Percentiles rank a stretch among this genome's conserved stretches.
Evolutionary conservation across 192 early-diverging fungal species (phyloP).

Genomic region (Gorgonomyces haynaldii): DNA sequence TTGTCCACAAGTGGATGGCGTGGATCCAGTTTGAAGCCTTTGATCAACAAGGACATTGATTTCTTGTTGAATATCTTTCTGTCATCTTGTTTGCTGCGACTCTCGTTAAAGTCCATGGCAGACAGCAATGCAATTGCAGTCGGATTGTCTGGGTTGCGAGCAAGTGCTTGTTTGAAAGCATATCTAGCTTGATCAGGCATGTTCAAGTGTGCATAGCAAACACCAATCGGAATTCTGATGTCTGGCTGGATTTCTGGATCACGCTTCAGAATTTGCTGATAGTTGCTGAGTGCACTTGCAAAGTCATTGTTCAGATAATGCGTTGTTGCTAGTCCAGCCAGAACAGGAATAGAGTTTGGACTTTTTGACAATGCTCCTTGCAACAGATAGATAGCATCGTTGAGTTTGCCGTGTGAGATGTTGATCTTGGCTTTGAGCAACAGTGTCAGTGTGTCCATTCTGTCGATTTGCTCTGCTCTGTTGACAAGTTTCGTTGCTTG

Average conservation of each 20-base stretch:
- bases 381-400: slow-evolving; percentile 46
- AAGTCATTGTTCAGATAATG: slow-evolving; percentile 29
- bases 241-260: slow-evolving; percentile 52
- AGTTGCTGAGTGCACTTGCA: slow-evolving; percentile 54
- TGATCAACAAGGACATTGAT: slow-evolving; percentile 26
- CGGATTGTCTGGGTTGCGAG: slow-evolving; percentile 50
- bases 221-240: slow-evolving; percentile 71
- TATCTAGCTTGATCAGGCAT: slow-evolving; percentile 53
- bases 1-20: slow-evolving; percentile 36
- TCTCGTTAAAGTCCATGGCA: slow-evolving; percentile 69
- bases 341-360: slow-evolving; percentile 33
- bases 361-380: slow-evolving; percentile 26
- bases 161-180: slow-evolving; percentile 59
- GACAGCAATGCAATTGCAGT: slow-evolving; percentile 64
- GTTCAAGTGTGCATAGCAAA: slow-evolving; percentile 68
- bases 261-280: slow-evolving; percentile 61
- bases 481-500: slow-evolving; percentile 68
- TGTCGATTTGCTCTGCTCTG: slow-evolving; percentile 61
- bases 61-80: slow-evolving; percentile 26
- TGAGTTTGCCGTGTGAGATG: slow-evolving; percentile 5
- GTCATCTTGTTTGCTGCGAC: slow-evolving; percentile 21
- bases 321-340: slow-evolving; percentile 47
- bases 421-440: slow-evolving; percentile 31
- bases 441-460: slow-evolving; percentile 52
- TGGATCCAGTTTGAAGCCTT: slow-evolving; percentile 36